Conservation (phyloP, 306 rosid genomes). For the Luffa acutangula region DNA sequence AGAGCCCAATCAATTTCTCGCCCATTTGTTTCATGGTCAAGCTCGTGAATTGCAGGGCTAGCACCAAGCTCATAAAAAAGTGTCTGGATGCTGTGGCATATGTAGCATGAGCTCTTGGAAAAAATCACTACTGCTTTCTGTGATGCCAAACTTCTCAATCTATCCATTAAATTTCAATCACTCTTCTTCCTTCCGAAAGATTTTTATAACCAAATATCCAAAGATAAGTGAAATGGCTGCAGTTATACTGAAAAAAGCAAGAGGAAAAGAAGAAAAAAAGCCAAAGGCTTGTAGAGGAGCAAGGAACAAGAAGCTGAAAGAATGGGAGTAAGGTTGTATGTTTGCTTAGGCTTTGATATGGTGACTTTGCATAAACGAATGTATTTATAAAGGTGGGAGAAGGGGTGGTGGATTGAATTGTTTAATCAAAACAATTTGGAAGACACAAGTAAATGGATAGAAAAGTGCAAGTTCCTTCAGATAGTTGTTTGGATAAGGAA, state of each 20-base stretch:
- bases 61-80: conserved; percentile 93
- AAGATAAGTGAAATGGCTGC: neutral
- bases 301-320: neutral
- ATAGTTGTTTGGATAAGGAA: conserved; percentile 87
- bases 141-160: conserved; percentile 71
- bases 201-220: neutral
- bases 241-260: neutral
- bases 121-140: conserved; percentile 95
- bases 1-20: conserved; percentile 85
- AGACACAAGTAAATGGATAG: conserved; percentile 31
- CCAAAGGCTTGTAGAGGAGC: conserved; percentile 6
- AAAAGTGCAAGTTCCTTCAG: conserved; percentile 45
- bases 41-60: conserved; percentile 86
- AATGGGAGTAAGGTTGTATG: conserved; percentile 13
- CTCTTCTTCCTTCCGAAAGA: neutral
- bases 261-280: neutral
- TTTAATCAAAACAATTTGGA: conserved; percentile 20
- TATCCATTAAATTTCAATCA: conserved; percentile 42
- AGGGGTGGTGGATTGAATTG: conserved; percentile 29
- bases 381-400: conserved; percentile 57
- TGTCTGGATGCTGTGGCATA: conserved; percentile 85
- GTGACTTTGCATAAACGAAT: conserved; percentile 28
- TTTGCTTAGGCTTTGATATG: conserved; percentile 30
- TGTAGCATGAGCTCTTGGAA: conserved; percentile 89
- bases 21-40: conserved; percentile 64